Percentiles rank a stretch among this genome's conserved stretches.
Evolutionary conservation across 352 stramenopile species (phyloP).

Genomic region (Halophytophthora polymorphica): DNA sequence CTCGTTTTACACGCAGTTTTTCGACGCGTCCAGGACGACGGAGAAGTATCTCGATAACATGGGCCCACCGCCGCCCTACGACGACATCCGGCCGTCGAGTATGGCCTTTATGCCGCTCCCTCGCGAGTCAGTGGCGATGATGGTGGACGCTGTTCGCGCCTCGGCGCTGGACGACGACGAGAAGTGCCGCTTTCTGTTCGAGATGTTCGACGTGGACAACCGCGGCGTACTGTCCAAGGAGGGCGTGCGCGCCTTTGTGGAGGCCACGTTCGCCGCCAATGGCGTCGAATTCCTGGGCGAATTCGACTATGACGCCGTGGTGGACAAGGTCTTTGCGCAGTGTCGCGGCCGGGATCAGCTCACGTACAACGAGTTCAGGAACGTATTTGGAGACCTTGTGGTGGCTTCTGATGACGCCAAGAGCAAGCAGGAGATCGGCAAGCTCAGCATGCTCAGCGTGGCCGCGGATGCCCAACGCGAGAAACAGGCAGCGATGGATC

Average conservation of each 20-base stretch:
- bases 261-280: conserved; percentile 50
- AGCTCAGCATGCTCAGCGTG: background rate
- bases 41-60: conserved; percentile 2
- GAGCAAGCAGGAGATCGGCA: conserved; percentile 12
- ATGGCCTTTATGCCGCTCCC: conserved; percentile 34
- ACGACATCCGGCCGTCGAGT: conserved; percentile 12
- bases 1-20: conserved; percentile 36
- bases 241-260: conserved; percentile 52
- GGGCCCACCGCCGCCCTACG: background rate
- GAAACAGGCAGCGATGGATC: conserved; percentile 9
- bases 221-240: conserved; percentile 42
- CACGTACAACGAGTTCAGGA: conserved; percentile 54
- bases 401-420: conserved; percentile 22
- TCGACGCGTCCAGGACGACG: conserved; percentile 30
- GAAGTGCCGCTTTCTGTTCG: conserved; percentile 64
- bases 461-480: conserved; percentile 5
- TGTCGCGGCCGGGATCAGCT: conserved; percentile 41
- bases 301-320: conserved; percentile 44
- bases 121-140: conserved; percentile 51
- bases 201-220: conserved; percentile 57
- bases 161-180: conserved; percentile 48
- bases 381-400: conserved; percentile 36
- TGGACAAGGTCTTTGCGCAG: conserved; percentile 47
- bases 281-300: conserved; percentile 51
- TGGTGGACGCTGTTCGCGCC: conserved; percentile 54